Conservation (phyloP, 1,139 yeast species). For the Blastobotrys niveus region DNA sequence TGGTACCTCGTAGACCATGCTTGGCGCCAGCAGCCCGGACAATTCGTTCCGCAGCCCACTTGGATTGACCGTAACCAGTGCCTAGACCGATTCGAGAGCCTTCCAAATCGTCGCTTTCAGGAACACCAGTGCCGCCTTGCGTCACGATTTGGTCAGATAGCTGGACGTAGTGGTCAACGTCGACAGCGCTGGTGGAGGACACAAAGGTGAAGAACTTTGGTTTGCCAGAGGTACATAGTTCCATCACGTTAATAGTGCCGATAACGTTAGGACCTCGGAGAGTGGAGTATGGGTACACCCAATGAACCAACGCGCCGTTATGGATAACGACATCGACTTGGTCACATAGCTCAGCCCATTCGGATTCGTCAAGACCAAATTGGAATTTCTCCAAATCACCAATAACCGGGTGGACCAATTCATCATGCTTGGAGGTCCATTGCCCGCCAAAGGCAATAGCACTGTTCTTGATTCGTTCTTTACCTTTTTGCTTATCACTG, state of each 20-base stretch:
- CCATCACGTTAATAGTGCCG: slow-evolving; percentile 79
- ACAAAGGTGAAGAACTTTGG: slow-evolving; percentile 86
- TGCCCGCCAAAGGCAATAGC: slow-evolving; percentile 77
- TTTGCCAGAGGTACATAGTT: slow-evolving; percentile 69
- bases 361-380: slow-evolving; percentile 58
- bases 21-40: slow-evolving; percentile 72
- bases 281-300: slow-evolving; percentile 94
- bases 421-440: slow-evolving; percentile 66
- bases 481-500: slow-evolving; percentile 55
- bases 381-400: slow-evolving; percentile 73
- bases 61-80: slow-evolving; percentile 93
- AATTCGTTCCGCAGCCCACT: slow-evolving; percentile 94
- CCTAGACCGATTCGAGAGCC: slow-evolving; percentile 81
- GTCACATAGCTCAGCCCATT: slow-evolving; percentile 55
- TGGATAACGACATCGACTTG: slow-evolving; percentile 80
- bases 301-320: slow-evolving; percentile 96
- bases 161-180: slow-evolving; percentile 71
- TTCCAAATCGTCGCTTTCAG: slow-evolving; percentile 72
- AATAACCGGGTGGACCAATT: slow-evolving; percentile 61
- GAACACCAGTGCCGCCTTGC: slow-evolving; percentile 65
- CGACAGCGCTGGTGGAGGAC: slow-evolving; percentile 90
- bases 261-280: slow-evolving; percentile 91
- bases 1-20: slow-evolving; percentile 79
- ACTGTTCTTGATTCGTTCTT: slow-evolving; percentile 70
- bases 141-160: slow-evolving; percentile 65